Conservation (phyloP, 1,284 basidiomycete species). For the Sporisorium scitamineum region DNA sequence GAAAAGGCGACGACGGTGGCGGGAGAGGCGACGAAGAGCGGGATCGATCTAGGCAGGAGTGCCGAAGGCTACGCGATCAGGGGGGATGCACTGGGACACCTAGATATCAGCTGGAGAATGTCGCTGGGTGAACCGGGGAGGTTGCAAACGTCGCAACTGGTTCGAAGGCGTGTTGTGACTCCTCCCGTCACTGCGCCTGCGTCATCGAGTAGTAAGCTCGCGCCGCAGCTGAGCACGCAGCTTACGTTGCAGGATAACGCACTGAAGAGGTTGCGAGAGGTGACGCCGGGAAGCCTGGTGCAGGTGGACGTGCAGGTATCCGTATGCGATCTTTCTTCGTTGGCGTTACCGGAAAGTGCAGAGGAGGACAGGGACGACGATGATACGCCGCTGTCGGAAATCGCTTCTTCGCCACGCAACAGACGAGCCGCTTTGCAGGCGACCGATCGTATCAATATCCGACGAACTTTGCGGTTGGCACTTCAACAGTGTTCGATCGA, state of each 20-base stretch:
- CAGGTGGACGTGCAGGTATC: conserved; percentile 13
- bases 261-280: conserved; percentile 6
- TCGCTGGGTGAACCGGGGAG: conserved; percentile 59
- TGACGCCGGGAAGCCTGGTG: neutral
- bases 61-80: conserved; percentile 15
- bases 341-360: neutral
- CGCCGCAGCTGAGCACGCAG: conserved; percentile 5
- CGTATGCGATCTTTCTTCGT: conserved; percentile 6
- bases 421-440: neutral
- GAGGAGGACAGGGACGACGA: conserved; percentile 29
- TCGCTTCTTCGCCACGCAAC: conserved; percentile 16
- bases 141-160: conserved; percentile 45
- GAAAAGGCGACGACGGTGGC: neutral
- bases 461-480: conserved; percentile 8
- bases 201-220: neutral
- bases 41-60: conserved; percentile 16
- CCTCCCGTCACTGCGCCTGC: neutral
- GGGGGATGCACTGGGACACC: conserved; percentile 50
- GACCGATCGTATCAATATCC: neutral
- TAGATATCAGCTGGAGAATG: conserved; percentile 66
- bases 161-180: conserved; percentile 13
- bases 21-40: neutral
- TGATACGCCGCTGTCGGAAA: conserved; percentile 36
- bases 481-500: conserved; percentile 29
- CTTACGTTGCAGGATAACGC: conserved; percentile 7